Percentiles rank a stretch among this genome's conserved stretches.
Evolutionary conservation across 2,329 filamentous ascomycete species (phyloP).

Genomic region (Gyromitra esculenta): DNA sequence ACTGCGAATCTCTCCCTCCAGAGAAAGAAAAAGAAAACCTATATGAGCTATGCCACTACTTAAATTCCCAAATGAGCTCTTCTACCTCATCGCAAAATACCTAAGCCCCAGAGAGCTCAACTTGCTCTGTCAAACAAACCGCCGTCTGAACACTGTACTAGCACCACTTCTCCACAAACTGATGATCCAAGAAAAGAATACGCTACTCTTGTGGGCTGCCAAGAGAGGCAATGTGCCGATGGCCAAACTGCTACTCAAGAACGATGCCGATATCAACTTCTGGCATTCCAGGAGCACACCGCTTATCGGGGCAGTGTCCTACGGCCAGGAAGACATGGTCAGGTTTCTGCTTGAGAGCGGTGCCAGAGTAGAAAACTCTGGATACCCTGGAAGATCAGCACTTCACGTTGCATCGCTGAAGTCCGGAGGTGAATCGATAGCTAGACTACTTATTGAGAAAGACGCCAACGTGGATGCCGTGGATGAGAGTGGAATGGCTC

Average conservation of each 20-base stretch:
- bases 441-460: slow-evolving; percentile 13
- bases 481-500: not conserved
- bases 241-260: not conserved
- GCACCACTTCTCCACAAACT: slow-evolving; percentile 10
- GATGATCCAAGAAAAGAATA: slow-evolving; percentile 5
- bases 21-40: not conserved
- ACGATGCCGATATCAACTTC: slow-evolving; percentile 23
- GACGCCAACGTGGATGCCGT: slow-evolving; percentile 9
- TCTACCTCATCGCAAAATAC: slow-evolving; percentile 3
- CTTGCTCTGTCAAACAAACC: slow-evolving; percentile 4
- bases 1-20: not conserved
- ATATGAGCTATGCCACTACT: slow-evolving; percentile 14
- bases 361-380: not conserved
- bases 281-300: not conserved
- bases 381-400: not conserved
- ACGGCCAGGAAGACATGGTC: not conserved
- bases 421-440: slow-evolving; percentile 6
- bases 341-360: slow-evolving; percentile 6
- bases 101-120: slow-evolving; percentile 4
- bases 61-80: slow-evolving; percentile 22
- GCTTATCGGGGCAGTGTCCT: not conserved
- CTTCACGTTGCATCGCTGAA: not conserved
- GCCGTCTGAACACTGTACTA: slow-evolving; percentile 9
- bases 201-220: slow-evolving; percentile 7
- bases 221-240: not conserved